Base-by-base conservation (phyloP, 2,329 filamentous ascomycete species). In the Colletotrichum cordylinicola region DNA sequence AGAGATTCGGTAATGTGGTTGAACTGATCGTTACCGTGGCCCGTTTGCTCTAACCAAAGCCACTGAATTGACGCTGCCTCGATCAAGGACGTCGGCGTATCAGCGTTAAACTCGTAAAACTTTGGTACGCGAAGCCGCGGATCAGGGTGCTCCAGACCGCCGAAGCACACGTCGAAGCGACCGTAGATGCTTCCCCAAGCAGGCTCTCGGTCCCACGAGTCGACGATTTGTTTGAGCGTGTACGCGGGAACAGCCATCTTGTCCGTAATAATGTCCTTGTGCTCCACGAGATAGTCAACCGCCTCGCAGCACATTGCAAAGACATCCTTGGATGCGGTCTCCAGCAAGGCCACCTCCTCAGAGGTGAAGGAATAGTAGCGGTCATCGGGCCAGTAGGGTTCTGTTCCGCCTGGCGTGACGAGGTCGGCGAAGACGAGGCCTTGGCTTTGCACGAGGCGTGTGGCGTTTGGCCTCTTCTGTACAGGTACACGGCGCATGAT, bases 121-220 rank as follows among this genome's bases (percentile, higher is more conserved):
- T 67, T 72, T 18, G 70, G 70, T 2, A 27, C 33, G 2, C 70
- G 61, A 6, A 72, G 27, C n/a, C 70, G 12, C 16, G 31, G 31
- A 15, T 72, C 70, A 1, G 70, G 70, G 2, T 72, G 70, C 1
- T 60, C 31, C 2, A 72, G 70, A 3, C 70, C 70, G 9, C 70
- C 70, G 3, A 72, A 72, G 27, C 70, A 72, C 2, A 72, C 27
- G 12, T 72, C 70, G 27, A 72, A 72, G 10, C 70, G 70, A 10
- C 70, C 70, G n/a, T 67, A 72, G 27, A 72, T 67, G 35, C 70
- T 72, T 7, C 70, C 70, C 70, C 70, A 72, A 12, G 70, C 35
- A 9, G 70, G 70, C 24, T 72, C 52, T 6, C 70, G 62, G 6
- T 72, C 27, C 62, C 70, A 72, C 8, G 62, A 29, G 2, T 56